These are phyloP conservation scores for Dorcoceras hygrometricum DNA, from an alignment of 257 asterid species.

Conservation along the genomic window DNA sequence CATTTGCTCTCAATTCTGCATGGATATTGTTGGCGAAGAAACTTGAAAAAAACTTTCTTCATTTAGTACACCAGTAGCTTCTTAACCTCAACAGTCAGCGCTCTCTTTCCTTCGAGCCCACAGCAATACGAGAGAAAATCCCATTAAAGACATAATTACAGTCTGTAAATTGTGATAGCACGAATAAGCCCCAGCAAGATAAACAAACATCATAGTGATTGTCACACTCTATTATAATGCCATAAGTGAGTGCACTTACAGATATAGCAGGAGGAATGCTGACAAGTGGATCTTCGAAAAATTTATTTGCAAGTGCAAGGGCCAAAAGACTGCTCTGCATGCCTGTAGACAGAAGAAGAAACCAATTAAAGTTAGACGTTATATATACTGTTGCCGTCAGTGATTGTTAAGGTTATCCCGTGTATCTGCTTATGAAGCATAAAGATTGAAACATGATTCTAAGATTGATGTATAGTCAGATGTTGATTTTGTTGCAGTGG, in stretches of 20 bases:
- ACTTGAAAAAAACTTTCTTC: not conserved
- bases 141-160: conserved; percentile 46
- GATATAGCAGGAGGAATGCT: conserved; percentile 96
- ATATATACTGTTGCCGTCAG: conserved; percentile 2
- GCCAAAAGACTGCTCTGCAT: conserved; percentile 99
- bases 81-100: conserved; percentile 22
- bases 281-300: conserved; percentile 88
- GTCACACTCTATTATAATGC: not conserved
- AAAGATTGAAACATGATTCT: not conserved
- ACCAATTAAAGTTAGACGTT: conserved; percentile 15
- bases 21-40: not conserved
- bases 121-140: conserved; percentile 87
- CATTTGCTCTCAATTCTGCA: conserved; percentile 4
- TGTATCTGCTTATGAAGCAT: not conserved
- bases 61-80: not conserved
- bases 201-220: not conserved
- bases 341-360: conserved; percentile 39
- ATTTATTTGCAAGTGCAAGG: conserved; percentile 87
- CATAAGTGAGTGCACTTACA: conserved; percentile 56
- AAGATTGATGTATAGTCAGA: no score
- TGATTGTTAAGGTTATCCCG: not conserved
- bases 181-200: not conserved
- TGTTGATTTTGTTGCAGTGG: not conserved
- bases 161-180: not conserved
- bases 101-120: conserved; percentile 60